These are phyloP conservation scores for Ascobolus immersus DNA, from an alignment of 495 filamentous ascomycete genomes.

Conservation along the genomic window DNA sequence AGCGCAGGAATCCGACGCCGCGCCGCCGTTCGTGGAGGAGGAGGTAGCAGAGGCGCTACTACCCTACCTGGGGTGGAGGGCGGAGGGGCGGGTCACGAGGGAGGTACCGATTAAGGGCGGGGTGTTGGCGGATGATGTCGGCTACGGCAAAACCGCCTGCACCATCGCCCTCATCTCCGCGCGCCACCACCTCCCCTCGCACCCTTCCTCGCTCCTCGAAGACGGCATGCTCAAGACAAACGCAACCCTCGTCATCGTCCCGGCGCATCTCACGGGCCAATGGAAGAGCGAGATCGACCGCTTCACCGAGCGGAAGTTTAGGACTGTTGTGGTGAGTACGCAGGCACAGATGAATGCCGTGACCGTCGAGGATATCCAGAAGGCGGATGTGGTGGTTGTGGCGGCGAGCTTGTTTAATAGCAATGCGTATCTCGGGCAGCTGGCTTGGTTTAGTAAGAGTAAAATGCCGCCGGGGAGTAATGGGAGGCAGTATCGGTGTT, in stretches of 20 bases:
- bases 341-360: slow-evolving; percentile 16
- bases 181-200: slow-evolving; percentile 9
- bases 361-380: slow-evolving; percentile 22
- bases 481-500: slow-evolving; percentile 28
- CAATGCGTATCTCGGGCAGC: slow-evolving; percentile 22
- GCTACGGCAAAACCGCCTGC: slow-evolving; percentile 64
- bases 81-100: slow-evolving; percentile 31
- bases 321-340: slow-evolving; percentile 21
- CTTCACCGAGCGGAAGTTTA: slow-evolving; percentile 27
- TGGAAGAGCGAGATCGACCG: slow-evolving; percentile 37
- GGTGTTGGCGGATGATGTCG: slow-evolving; percentile 49
- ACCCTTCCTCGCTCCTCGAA: slow-evolving; percentile 3
- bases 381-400: slow-evolving; percentile 31
- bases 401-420: slow-evolving; percentile 23
- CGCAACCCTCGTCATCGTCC: slow-evolving; percentile 47
- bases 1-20: slow-evolving; percentile 26
- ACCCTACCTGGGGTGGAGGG: slow-evolving; percentile 31
- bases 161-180: slow-evolving; percentile 38
- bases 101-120: slow-evolving; percentile 32
- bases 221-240: slow-evolving; percentile 27
- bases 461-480: slow-evolving; percentile 19
- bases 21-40: slow-evolving; percentile 28
- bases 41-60: slow-evolving; percentile 45
- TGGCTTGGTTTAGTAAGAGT: slow-evolving; percentile 28
- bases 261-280: slow-evolving; percentile 34